Base-by-base conservation (phyloP, 2,329 filamentous ascomycete species). In the Bipolaris cookei region DNA sequence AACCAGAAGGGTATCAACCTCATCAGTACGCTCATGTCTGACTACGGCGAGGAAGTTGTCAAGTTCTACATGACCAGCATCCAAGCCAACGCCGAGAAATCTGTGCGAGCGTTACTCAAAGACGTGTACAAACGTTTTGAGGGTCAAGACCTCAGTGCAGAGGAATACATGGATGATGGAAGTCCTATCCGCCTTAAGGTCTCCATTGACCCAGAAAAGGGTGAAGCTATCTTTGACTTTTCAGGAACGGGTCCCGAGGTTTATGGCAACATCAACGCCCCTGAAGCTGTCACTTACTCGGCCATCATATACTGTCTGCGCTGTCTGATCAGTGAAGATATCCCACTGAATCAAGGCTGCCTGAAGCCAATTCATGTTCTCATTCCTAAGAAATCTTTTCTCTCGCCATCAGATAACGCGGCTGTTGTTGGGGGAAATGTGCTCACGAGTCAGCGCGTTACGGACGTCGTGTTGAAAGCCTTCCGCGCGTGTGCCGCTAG, bases 151-250 rank as follows among this genome's bases (percentile, higher is more conserved):
- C 83, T 96, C 0, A 83, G 85, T 6, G 90, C 92, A 0, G 81
- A 88, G 1, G 91, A 96, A 70, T 91, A 88, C 78, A 95, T 96
- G 90, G 92, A 96, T 66, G 91, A 96, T 66, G 91, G 91, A 23
- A 90, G 85, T 8, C 90, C 90, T 0, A 94, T 96, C 67, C 81
- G 84, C 49, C 82, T 96, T 6, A 88, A 87, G 59, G 83, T 96
- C 10, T 88, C 86, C 1, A 95, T 96, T 62, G 86, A 94, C 68
- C 84, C 85, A 0, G 82, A 87, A 0, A 87, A 89, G 39, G 91
- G 90, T 14, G 88, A 90, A 59, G 91, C 91, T 0, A 79, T 89
- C 0, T 96, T 95, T 69, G 87, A 95, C 75, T 90, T 95, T 73
- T 82, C 81, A 0, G 91, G 91, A 18, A 95, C 91, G 0, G 91